Base-by-base conservation (phyloP, 2,329 filamentous ascomycete genomes). In the Botrytis porri region DNA sequence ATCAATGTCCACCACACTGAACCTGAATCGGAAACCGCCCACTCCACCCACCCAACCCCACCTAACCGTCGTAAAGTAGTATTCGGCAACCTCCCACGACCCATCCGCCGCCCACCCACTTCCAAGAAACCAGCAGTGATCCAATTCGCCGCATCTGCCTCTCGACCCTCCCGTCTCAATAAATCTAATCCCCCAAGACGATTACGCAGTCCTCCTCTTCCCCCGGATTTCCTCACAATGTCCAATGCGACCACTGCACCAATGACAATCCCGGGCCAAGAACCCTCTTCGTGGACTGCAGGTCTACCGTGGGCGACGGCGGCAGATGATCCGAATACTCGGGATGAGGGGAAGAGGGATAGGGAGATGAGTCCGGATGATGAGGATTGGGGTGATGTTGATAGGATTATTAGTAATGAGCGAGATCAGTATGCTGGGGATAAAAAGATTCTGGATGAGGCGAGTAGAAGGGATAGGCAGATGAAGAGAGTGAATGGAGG, bases 131-230 rank as follows among this genome's bases (percentile, higher is more conserved):
- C 14, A 18, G 6, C 14, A 3, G 14, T 12, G 0, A 3, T 54
- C 3, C 14, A 18, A 16, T 54, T 29, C 14, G 51, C 51, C 0
- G 25, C n/a, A 4, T 18, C 51, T 8, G 14, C 51, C 0, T 0
- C 14, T 12, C 51, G 12, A 0, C 5, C 51, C 12, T 2, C 12
- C 16, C 48, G 48, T 0, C 1, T 8, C 43, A 48, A 1, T 3
- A 25, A 1, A 0, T 0, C 6, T 5, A 14, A 7, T 9, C 48
- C 25, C 12, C 25, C 48, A 3, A 29, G 9, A 32, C 8, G 51
- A 29, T 16, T 57, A 8, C n/a, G 7, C n/a, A 57, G 14, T 4
- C 51, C n/a, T 3, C 51, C 51, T 0, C 51, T 57, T 3, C 14
- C 51, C 1, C 51, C 51, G 0, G 16, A 18, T 18, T 57, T 29